Evolutionary conservation across 1,284 basidiomycete genomes (phyloP).

Genomic region (Malassezia slooffiae): DNA sequence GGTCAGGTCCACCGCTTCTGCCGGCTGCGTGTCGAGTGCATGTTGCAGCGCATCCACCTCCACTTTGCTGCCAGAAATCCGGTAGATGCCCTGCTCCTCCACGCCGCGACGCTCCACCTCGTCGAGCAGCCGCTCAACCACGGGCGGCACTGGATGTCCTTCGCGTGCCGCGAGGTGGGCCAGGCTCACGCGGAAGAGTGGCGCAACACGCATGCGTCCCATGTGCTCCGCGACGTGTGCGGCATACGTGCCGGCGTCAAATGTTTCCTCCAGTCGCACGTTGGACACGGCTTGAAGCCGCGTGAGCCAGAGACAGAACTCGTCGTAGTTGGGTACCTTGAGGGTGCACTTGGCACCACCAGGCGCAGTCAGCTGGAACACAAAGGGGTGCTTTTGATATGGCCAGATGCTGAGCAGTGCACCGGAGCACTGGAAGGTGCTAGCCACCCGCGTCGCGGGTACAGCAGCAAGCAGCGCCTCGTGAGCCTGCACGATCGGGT

Average conservation of each 20-base stretch:
- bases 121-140: constrained; percentile 40
- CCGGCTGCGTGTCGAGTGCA: constrained; percentile 24
- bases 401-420: constrained; percentile 34
- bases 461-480: constrained; percentile 12
- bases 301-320: constrained; percentile 32
- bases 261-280: constrained; percentile 6
- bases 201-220: constrained; percentile 11
- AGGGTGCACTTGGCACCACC: constrained; percentile 34
- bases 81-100: constrained; percentile 44
- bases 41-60: constrained; percentile 31
- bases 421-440: constrained; percentile 11
- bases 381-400: constrained; percentile 34
- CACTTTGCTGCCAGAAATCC: constrained; percentile 41
- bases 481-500: neutral
- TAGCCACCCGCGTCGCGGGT: constrained; percentile 17
- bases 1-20: constrained; percentile 26
- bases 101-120: constrained; percentile 43
- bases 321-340: constrained; percentile 31
- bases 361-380: constrained; percentile 35
- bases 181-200: constrained; percentile 31
- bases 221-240: constrained; percentile 10
- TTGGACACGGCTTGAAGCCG: constrained; percentile 19
- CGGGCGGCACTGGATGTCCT: constrained; percentile 27
- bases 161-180: constrained; percentile 27
- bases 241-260: constrained; percentile 15